phyloP scores from a whole-genome alignment of 345 rosid genomes.

The Eutrema yunnanense region DNA sequence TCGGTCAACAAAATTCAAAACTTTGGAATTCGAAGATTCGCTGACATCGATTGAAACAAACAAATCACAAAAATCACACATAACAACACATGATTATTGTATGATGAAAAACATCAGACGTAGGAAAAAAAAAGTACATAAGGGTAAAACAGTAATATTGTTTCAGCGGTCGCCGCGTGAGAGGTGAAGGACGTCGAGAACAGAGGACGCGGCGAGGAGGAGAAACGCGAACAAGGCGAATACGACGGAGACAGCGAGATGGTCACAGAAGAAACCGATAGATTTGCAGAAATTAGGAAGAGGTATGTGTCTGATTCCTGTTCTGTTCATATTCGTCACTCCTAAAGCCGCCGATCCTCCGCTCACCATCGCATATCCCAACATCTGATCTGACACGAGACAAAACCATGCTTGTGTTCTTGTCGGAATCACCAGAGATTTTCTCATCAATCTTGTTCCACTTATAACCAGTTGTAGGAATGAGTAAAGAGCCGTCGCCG shows the following conservation, averaged over 20 bases:
- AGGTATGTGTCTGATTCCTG: slow-evolving; percentile 65
- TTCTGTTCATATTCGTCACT: slow-evolving; percentile 70
- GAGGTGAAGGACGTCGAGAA: slow-evolving; percentile 58
- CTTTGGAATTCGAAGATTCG: slow-evolving; percentile 11
- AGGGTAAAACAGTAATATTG: neutral
- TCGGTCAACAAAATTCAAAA: slow-evolving; percentile 25
- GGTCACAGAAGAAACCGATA: slow-evolving; percentile 62
- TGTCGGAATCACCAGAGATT: slow-evolving; percentile 45
- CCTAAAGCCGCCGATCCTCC: slow-evolving; percentile 85
- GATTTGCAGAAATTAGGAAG: slow-evolving; percentile 84
- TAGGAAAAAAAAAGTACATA: neutral
- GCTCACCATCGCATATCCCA: slow-evolving; percentile 63
- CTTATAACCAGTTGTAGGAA: slow-evolving; percentile 46
- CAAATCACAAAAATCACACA: neutral
- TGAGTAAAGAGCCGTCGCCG: slow-evolving; percentile 52
- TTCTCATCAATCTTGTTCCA: slow-evolving; percentile 42
- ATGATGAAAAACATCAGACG: slow-evolving; percentile 1
- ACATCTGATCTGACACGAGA: slow-evolving; percentile 70
- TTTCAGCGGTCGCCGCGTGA: slow-evolving; percentile 18
- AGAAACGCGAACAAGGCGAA: slow-evolving; percentile 55
- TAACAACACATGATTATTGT: neutral
- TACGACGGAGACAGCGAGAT: slow-evolving; percentile 57
- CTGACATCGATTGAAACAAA: slow-evolving; percentile 20
- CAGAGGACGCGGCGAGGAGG: slow-evolving; percentile 54
- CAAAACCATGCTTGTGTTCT: slow-evolving; percentile 68